Conservation (phyloP, 768 basidiomycete genomes). For the Vararia minispora region DNA sequence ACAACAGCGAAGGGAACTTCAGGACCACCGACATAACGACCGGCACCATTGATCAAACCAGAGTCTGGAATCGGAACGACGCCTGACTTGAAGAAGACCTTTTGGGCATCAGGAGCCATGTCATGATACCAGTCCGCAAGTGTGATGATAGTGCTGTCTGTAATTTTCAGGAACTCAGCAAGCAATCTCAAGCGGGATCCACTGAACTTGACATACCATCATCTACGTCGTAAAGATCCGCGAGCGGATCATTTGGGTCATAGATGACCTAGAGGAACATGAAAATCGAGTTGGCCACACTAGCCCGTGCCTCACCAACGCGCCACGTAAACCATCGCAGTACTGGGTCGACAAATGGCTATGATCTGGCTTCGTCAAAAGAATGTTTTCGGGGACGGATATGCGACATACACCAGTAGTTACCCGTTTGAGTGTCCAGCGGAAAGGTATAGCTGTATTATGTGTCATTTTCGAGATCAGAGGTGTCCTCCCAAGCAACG, state of each 20-base stretch:
- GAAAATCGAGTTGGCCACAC: no score
- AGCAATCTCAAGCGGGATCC: slow-evolving; percentile 7
- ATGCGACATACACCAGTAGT: no score
- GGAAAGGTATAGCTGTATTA: slow-evolving; percentile 5
- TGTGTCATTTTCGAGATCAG: slow-evolving; percentile 25
- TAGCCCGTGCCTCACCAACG: no score
- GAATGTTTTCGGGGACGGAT: no score
- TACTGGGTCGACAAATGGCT: slow-evolving; percentile 28
- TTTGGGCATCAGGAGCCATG: no score
- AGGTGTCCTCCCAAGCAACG: slow-evolving; percentile 23
- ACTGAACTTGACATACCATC: slow-evolving; percentile 17
- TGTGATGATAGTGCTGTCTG: slow-evolving; percentile 18
- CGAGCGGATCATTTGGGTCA: slow-evolving; percentile 19
- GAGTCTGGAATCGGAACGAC: slow-evolving; percentile 9
- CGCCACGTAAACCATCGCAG: slow-evolving; percentile 23
- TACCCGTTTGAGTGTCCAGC: slow-evolving; percentile 9
- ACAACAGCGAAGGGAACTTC: slow-evolving; percentile 6
- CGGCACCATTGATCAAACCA: slow-evolving; percentile 14
- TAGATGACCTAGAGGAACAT: no score
- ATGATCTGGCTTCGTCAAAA: no score
- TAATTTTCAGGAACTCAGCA: slow-evolving; percentile 1
- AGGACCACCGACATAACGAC: slow-evolving; percentile 12
- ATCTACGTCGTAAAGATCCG: slow-evolving; percentile 18
- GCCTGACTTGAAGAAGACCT: no score
- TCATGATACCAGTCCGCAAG: slow-evolving; percentile 17